Conservation (phyloP, 1,139 yeast genomes). For the Lodderomyces orthopsilosis region DNA sequence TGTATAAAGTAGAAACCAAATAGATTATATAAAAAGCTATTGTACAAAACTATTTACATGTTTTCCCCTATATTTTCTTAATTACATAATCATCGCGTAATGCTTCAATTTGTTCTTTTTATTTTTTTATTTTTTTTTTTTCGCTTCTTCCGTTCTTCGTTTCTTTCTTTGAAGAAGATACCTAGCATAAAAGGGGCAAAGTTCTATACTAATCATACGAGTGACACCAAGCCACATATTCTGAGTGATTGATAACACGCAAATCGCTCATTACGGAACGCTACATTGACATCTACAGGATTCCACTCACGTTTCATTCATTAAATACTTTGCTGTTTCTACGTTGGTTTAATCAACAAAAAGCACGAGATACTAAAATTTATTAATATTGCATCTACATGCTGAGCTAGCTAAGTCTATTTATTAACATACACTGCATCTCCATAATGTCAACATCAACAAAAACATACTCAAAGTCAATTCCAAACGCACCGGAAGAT, state of each 20-base stretch:
- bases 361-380: too few relatives aligned
- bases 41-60: neutral
- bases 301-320: neutral
- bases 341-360: too few relatives aligned
- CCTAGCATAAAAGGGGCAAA: too few relatives aligned
- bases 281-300: too few relatives aligned
- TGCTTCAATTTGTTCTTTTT: neutral
- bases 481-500: constrained; percentile 53
- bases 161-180: neutral
- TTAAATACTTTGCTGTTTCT: neutral
- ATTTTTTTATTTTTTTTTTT: neutral
- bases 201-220: too few relatives aligned
- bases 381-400: too few relatives aligned
- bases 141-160: neutral
- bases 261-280: too few relatives aligned
- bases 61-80: neutral
- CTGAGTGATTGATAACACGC: too few relatives aligned
- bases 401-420: neutral
- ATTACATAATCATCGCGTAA: constrained; percentile 1
- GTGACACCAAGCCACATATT: too few relatives aligned
- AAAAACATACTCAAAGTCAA: constrained; percentile 14
- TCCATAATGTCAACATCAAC: neutral
- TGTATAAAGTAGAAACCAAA: constrained; percentile 13
- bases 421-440: neutral
- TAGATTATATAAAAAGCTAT: neutral